A percentile compares a stretch with the other conserved stretches of the same genome.
Conservation (phyloP, 2,329 filamentous ascomycete species). For the Fusarium tricinctum region DNA sequence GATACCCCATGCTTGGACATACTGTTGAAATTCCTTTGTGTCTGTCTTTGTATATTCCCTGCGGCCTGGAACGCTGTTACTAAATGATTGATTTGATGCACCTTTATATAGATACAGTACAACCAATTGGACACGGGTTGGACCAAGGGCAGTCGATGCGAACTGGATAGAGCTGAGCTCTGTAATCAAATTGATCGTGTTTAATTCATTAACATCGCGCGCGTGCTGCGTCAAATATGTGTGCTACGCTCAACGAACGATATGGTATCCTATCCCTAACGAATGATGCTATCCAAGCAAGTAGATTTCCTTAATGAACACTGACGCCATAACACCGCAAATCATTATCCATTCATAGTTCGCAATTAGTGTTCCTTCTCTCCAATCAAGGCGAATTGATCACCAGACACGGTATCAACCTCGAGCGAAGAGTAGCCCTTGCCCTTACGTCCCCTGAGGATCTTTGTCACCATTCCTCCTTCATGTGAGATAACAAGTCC, state of each 20-base stretch:
- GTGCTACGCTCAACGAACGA: constrained; percentile 20
- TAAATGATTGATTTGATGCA: constrained; percentile 17
- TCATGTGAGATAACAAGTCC: constrained; percentile 57
- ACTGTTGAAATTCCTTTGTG: constrained; percentile 36
- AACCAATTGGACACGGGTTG: constrained; percentile 19
- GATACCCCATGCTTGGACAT: constrained; percentile 46
- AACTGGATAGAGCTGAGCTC: constrained; percentile 35
- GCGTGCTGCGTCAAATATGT: not conserved
- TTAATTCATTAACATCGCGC: constrained; percentile 3
- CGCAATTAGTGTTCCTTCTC: constrained; percentile 1
- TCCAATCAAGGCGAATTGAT: constrained; percentile 50
- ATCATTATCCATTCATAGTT: not conserved
- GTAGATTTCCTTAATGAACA: not conserved
- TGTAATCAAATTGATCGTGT: constrained; percentile 20
- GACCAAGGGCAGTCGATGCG: constrained; percentile 14
- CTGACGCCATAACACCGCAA: constrained; percentile 26
- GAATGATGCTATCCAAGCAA: constrained; percentile 24
- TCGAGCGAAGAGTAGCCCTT: constrained; percentile 53
- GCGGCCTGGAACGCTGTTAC: constrained; percentile 19
- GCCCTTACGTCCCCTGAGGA: constrained; percentile 60
- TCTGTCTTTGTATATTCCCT: constrained; percentile 39
- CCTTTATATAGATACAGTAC: constrained; percentile 31
- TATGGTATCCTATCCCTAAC: constrained; percentile 31
- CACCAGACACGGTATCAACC: constrained; percentile 52
- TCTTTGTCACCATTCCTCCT: constrained; percentile 51